Evolutionary conservation across 225 moss, liverwort and hornwort genomes (phyloP).

Genomic region (Lunularia cruciata): DNA sequence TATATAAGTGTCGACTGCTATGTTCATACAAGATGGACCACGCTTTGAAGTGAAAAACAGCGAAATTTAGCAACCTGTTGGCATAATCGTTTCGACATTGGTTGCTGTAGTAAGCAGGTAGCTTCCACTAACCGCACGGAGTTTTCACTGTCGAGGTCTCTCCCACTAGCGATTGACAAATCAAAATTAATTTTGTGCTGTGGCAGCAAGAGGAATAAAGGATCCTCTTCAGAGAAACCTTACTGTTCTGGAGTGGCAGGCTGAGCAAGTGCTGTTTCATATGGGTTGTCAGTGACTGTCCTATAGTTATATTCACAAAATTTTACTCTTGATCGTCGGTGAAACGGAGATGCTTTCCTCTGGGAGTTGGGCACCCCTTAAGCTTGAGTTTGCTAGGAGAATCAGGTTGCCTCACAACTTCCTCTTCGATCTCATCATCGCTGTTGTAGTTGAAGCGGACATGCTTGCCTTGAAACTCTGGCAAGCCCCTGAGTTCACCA

Average conservation of each 20-base stretch:
- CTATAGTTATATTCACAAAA: neutral
- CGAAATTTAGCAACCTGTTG: too few relatives aligned
- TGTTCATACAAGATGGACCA: too few relatives aligned
- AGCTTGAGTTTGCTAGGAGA: slow-evolving; percentile 38
- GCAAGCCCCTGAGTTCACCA: slow-evolving; percentile 20
- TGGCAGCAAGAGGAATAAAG: neutral
- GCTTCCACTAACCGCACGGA: slow-evolving; percentile 17
- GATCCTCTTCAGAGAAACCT: too few relatives aligned
- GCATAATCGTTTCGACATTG: too few relatives aligned
- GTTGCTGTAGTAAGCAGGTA: slow-evolving; percentile 11
- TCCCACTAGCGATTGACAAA: neutral
- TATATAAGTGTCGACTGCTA: too few relatives aligned
- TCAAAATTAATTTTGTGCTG: neutral
- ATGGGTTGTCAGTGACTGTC: neutral
- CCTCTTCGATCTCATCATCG: slow-evolving; percentile 54
- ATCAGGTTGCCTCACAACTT: slow-evolving; percentile 6
- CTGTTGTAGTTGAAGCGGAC: slow-evolving; percentile 57
- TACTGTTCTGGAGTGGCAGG: neutral
- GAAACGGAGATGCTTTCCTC: slow-evolving; percentile 53
- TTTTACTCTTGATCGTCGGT: neutral
- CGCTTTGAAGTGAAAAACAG: too few relatives aligned
- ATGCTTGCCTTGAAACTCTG: slow-evolving; percentile 46
- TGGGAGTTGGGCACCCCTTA: slow-evolving; percentile 48
- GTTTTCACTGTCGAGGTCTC: too few relatives aligned
- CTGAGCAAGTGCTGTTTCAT: neutral